These are phyloP conservation scores for Monilinia fructicola DNA, from an alignment of 2,329 filamentous ascomycete species.

Conservation along the genomic window DNA sequence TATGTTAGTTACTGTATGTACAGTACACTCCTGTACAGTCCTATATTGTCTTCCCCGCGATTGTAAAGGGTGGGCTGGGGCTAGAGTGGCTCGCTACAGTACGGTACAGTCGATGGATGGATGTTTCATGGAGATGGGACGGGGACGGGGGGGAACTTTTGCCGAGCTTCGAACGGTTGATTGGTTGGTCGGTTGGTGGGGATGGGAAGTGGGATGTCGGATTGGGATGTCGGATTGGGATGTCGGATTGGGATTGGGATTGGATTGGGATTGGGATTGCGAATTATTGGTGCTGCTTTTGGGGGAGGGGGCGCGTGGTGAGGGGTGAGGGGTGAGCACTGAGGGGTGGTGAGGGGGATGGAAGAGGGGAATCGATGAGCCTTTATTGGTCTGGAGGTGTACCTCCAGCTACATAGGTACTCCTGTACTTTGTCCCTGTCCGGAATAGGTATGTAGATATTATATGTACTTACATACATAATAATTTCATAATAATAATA, in stretches of 20 bases:
- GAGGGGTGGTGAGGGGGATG: not conserved
- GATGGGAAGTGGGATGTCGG: no score
- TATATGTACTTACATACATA: no score
- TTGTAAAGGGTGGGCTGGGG: no score
- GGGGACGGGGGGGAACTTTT: conserved; percentile 16
- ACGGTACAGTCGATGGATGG: not conserved
- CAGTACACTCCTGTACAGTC: no score
- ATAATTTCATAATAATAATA: no score
- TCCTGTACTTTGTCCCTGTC: no score
- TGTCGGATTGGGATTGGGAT: not conserved
- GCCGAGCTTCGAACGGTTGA: conserved; percentile 13
- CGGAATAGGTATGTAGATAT: no score
- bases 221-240: no score
- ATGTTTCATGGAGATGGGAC: not conserved
- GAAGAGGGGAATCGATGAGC: not conserved
- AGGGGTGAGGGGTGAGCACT: no score
- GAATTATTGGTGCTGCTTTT: conserved; percentile 19
- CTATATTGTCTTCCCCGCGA: conserved; percentile 7
- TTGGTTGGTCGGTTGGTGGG: not conserved
- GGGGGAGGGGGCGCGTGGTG: no score
- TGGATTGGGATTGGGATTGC: not conserved
- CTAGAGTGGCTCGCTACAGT: no score
- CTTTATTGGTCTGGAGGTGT: not conserved
- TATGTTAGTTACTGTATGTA: no score
- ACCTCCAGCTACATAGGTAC: not conserved